These are phyloP conservation scores for Metarhizium anisopliae DNA, from an alignment of 2,329 filamentous ascomycete genomes.

Conservation along the genomic window DNA sequence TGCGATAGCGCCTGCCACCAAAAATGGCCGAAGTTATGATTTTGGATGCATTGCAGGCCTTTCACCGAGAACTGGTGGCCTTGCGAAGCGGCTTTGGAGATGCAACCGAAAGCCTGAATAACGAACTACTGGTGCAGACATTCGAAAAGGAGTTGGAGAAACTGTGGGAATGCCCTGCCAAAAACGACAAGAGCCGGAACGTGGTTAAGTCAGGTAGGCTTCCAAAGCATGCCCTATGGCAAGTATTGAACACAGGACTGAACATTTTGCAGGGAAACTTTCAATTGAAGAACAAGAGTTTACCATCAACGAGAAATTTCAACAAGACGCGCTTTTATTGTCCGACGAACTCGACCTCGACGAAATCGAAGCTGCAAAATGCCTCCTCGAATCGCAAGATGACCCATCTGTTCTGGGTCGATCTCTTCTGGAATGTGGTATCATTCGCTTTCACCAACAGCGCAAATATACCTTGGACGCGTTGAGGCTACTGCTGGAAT, in stretches of 20 bases:
- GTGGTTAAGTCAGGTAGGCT: conserved; percentile 56
- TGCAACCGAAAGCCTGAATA: conserved; percentile 56
- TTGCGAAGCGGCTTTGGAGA: conserved; percentile 59
- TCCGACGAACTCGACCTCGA: conserved; percentile 86
- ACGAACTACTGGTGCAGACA: conserved; percentile 59
- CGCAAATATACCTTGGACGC: conserved; percentile 77
- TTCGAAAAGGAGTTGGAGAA: conserved; percentile 64
- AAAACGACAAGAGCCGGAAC: conserved; percentile 67
- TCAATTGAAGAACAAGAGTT: conserved; percentile 65
- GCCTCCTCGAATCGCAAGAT: conserved; percentile 65
- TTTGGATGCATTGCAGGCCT: conserved; percentile 69
- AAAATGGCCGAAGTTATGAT: conserved; percentile 65
- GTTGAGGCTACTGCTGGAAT: conserved; percentile 67
- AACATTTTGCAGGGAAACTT: conserved; percentile 57
- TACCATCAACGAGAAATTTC: conserved; percentile 76
- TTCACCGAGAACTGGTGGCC: conserved; percentile 77
- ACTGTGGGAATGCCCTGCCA: conserved; percentile 65
- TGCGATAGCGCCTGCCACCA: conserved; percentile 37
- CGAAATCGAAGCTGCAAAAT: conserved; percentile 71
- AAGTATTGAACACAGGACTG: conserved; percentile 5
- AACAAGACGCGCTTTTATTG: conserved; percentile 70
- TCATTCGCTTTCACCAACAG: conserved; percentile 82
- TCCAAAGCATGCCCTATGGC: neutral
- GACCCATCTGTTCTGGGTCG: conserved; percentile 62
- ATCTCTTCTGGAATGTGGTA: conserved; percentile 64